Conservation (phyloP, 2,329 filamentous ascomycete genomes). For the Neonectria magnoliae region DNA sequence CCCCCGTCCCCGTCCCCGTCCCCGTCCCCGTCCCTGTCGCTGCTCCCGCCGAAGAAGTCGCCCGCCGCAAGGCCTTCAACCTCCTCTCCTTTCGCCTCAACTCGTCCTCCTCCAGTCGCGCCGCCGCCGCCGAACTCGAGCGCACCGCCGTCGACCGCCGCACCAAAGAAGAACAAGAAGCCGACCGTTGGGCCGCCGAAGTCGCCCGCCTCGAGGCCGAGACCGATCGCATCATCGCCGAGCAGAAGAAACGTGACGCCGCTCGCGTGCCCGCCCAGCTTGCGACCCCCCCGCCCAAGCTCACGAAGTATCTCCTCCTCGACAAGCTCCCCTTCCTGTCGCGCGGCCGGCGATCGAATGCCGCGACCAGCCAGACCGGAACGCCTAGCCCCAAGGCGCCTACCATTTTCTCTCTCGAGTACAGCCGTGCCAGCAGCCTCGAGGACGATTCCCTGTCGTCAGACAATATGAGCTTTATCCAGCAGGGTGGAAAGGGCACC, state of each 20-base stretch:
- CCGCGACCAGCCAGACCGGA: slow-evolving; percentile 42
- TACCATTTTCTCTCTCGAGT: slow-evolving; percentile 49
- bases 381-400: slow-evolving; percentile 48
- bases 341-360: slow-evolving; percentile 53
- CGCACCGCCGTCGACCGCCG: slow-evolving; percentile 26
- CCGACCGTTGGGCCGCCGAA: slow-evolving; percentile 50
- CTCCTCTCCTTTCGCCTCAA: slow-evolving; percentile 35
- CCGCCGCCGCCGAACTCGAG: slow-evolving; percentile 31
- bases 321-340: slow-evolving; percentile 60
- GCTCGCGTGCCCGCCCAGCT: slow-evolving; percentile 57
- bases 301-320: slow-evolving; percentile 53
- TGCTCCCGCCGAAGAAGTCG: slow-evolving; percentile 35
- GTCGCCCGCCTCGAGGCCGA: slow-evolving; percentile 58
- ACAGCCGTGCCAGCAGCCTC: slow-evolving; percentile 42
- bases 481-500: slow-evolving; percentile 57
- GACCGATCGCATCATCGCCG: slow-evolving; percentile 58
- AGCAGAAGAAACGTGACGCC: slow-evolving; percentile 61
- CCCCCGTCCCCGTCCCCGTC: slow-evolving; percentile 2
- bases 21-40: slow-evolving; percentile 28
- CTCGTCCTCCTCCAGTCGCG: slow-evolving; percentile 30
- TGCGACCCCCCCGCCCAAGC: slow-evolving; percentile 45
- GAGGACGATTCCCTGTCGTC: slow-evolving; percentile 43
- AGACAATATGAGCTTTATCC: slow-evolving; percentile 53
- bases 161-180: slow-evolving; percentile 34
- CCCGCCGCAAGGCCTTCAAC: slow-evolving; percentile 38